Evolutionary conservation across 192 early-diverging fungal species (phyloP), one percentile per base, ranked within the genome.

Genomic region (Dissophora ornata): DNA sequence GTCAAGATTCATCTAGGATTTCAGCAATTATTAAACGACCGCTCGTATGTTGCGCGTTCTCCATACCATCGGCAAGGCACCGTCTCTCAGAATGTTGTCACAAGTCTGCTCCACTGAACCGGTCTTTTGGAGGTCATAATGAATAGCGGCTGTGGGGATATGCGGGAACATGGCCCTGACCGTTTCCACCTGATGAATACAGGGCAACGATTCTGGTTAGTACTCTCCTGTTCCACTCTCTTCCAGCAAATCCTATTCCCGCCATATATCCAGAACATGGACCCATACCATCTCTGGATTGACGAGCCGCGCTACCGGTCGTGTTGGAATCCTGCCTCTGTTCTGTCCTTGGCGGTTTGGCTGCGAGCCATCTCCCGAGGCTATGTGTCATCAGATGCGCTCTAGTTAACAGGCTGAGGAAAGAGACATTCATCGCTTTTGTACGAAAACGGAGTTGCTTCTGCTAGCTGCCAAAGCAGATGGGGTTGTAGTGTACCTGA

Each of bases 91-190:
- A 45, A 92, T 91, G 71, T 93, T 92, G 60, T 95, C 92, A 54
- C 89, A 90, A 19, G 92, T 94, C 50, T 87, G 83, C 47, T 92
- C 90, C 21, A 93, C 91, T 12, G 91, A 92, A n/a, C 94, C 92
- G 15, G 92, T 94, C 30, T 90, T 89, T 57, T 90, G 86, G 21
- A 95, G 82, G 68, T 93, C 93, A 12, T 84, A 86, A 19, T 87
- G 82, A 50, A 95, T 91, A 29, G 92, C 88, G 21, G 90, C 84
- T 21, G 87, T 85, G 5, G 91, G 89, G 40, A 94, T 90, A 60
- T 92, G 82, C 8, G 94, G 94, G 51, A 95, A 95, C 94, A 95
- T 94, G 10, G 87, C 69, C 57, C 85, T 87, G 8, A 95, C 91
- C 12, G 85, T 87, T 57, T 90, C 89, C 18, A 93, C 84, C 81